Evolutionary conservation across 768 basidiomycete genomes (phyloP).

Genomic region (Cubamyces sp.): DNA sequence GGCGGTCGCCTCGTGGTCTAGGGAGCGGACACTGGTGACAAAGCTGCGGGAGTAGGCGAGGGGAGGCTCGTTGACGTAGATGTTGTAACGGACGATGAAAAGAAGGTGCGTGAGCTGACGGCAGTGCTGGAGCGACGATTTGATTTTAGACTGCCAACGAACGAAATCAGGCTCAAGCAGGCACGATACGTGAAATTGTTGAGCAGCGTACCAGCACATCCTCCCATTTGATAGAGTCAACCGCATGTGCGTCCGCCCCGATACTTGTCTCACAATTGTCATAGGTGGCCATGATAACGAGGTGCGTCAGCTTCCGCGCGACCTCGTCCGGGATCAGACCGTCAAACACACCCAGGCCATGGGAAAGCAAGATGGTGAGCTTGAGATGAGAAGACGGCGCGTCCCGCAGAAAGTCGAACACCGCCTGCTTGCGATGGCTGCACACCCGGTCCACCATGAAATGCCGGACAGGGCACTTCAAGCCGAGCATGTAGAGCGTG

Average conservation of each 20-base stretch:
- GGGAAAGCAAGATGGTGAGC: neutral
- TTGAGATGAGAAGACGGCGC: neutral
- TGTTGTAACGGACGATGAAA: neutral
- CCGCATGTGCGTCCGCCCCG: neutral
- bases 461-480: neutral
- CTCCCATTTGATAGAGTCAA: neutral
- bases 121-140: neutral
- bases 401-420: neutral
- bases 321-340: neutral
- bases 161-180: neutral
- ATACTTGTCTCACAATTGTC: neutral
- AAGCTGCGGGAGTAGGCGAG: neutral
- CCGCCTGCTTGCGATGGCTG: neutral
- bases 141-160: neutral
- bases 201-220: neutral
- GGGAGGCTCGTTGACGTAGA: neutral
- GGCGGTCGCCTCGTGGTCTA: neutral
- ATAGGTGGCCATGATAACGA: neutral
- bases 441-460: neutral
- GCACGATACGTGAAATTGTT: neutral
- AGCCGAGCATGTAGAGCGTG: neutral
- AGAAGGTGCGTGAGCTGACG: neutral
- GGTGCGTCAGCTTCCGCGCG: neutral
- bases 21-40: neutral
- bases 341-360: neutral